Evolutionary conservation across 495 filamentous ascomycete genomes (phyloP).

Genomic region (Xylaria venustula): DNA sequence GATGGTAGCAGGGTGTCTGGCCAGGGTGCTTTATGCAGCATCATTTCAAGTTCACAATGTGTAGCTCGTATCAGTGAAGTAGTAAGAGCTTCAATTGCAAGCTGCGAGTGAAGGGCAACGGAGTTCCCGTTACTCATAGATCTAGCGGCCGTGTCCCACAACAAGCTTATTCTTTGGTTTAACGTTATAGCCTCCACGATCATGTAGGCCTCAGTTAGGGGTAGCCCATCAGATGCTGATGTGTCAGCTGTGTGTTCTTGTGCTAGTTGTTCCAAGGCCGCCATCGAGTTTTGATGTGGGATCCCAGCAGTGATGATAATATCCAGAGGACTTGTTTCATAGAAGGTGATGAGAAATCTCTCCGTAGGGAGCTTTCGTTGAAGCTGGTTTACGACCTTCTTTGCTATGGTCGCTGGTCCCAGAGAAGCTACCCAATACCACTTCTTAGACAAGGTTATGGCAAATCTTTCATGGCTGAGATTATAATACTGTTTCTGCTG

Average conservation of each 20-base stretch:
- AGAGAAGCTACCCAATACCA: background rate
- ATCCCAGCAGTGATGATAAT: background rate
- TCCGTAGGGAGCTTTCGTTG: conserved; percentile 1
- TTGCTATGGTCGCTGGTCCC: background rate
- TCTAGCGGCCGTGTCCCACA: background rate
- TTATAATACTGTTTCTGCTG: background rate
- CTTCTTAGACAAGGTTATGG: conserved; percentile 1
- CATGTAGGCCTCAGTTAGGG: background rate
- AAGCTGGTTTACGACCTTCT: conserved; percentile 5
- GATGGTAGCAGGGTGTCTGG: background rate
- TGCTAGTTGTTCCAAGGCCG: conserved; percentile 1
- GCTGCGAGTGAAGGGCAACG: no score
- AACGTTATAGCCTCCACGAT: background rate
- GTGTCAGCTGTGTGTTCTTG: background rate
- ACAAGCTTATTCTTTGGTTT: background rate
- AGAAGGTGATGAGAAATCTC: conserved; percentile 1
- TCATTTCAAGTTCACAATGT: background rate
- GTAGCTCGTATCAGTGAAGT: background rate
- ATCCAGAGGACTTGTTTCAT: background rate
- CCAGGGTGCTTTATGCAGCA: background rate
- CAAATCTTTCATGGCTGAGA: background rate
- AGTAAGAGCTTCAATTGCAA: background rate
- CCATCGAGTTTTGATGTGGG: background rate
- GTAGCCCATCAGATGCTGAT: background rate
- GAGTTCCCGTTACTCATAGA: background rate